These are phyloP conservation scores for Puccinia horiana DNA, from an alignment of 1,284 basidiomycete species.

Conservation along the genomic window DNA sequence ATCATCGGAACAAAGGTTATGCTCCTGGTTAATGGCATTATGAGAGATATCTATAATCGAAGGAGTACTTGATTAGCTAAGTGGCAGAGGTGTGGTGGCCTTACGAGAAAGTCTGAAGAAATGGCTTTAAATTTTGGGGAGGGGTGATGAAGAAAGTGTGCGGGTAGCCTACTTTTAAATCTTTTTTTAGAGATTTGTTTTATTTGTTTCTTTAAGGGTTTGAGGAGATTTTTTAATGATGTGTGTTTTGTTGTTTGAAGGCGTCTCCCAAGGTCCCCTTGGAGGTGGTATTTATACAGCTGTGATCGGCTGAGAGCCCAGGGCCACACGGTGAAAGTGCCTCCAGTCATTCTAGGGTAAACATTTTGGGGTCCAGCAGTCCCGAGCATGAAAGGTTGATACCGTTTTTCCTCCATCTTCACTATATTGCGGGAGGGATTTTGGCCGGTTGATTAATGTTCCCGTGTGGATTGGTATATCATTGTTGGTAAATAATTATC, in stretches of 20 bases:
- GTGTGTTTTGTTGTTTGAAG: not conserved
- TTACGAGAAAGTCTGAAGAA: not conserved
- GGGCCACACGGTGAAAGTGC: not conserved
- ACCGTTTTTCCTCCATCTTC: not conserved
- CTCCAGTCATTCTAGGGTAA: not conserved
- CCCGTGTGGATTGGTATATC: not conserved
- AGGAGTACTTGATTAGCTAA: not conserved
- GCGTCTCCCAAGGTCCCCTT: not conserved
- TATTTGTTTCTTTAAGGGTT: not conserved
- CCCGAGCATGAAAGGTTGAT: not conserved
- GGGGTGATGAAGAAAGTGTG: too few species aligned
- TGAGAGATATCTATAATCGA: slow-evolving; percentile 12
- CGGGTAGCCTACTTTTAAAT: not conserved
- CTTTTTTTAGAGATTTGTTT: not conserved
- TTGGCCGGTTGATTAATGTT: not conserved
- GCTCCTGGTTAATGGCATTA: slow-evolving; percentile 52
- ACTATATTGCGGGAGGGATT: not conserved
- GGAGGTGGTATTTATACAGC: not conserved
- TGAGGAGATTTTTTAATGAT: not conserved
- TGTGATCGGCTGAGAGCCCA: not conserved
- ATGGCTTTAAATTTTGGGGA: not conserved
- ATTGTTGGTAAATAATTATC: slow-evolving; percentile 7
- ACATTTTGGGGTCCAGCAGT: not conserved
- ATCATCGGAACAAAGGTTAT: slow-evolving; percentile 54
- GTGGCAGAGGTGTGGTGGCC: not conserved